These are phyloP conservation scores for Cladosporium sp. DNA, from an alignment of 2,329 filamentous ascomycete species.

Conservation along the genomic window DNA sequence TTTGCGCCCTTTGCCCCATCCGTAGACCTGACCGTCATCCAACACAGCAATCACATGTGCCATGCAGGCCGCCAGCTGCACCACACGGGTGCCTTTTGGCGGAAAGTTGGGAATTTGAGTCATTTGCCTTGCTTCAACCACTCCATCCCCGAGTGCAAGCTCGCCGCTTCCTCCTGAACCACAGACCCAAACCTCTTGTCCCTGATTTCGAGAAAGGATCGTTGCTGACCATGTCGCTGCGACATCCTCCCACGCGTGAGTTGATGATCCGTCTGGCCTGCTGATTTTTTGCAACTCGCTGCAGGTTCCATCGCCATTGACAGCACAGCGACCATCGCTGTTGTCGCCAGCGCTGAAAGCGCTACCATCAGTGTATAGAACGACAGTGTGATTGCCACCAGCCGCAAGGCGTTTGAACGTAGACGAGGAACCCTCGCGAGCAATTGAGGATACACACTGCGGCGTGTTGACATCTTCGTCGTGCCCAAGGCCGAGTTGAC, in stretches of 20 bases:
- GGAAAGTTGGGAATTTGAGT: conserved; percentile 60
- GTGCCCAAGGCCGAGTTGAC: conserved; percentile 48
- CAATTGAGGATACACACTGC: conserved; percentile 6
- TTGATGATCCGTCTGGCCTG: neutral
- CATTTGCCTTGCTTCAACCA: conserved; percentile 31
- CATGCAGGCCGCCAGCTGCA: conserved; percentile 68
- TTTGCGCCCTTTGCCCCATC: conserved; percentile 85
- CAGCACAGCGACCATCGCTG: conserved; percentile 37
- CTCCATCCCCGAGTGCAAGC: conserved; percentile 55
- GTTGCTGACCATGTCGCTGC: conserved; percentile 76
- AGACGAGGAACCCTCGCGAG: neutral
- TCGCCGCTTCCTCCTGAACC: conserved; percentile 69
- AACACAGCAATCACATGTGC: conserved; percentile 72
- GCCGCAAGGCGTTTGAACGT: conserved; percentile 43
- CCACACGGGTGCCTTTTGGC: conserved; percentile 53
- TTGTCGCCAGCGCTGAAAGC: conserved; percentile 66
- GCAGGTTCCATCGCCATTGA: conserved; percentile 29
- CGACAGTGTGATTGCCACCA: conserved; percentile 83
- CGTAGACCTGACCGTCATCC: conserved; percentile 71
- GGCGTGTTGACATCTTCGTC: conserved; percentile 38
- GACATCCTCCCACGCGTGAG: conserved; percentile 7
- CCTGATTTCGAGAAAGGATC: conserved; percentile 51
- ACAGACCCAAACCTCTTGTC: conserved; percentile 53
- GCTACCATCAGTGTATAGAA: conserved; percentile 57
- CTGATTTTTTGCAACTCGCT: neutral